Evolutionary conservation across 331 rosid species (phyloP), one percentile per base, ranked within the genome.

Genomic region (Dryas integrifolia): DNA sequence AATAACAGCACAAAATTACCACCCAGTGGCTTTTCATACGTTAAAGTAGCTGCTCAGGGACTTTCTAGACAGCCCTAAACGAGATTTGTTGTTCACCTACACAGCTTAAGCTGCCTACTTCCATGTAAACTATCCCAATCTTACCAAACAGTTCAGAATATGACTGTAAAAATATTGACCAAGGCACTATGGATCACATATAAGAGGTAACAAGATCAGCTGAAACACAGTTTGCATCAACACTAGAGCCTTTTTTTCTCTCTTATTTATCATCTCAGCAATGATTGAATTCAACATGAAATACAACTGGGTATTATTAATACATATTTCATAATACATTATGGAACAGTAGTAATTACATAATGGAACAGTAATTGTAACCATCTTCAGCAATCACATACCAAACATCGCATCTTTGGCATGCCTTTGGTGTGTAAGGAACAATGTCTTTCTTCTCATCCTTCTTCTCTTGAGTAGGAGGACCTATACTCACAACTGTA

Each of bases 391-490:
- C 35, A 77, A 85, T 58, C 68, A 81, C 84, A 67, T 85, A 79
- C 86, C 90, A 89, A 35, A 82, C 82, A 75, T 85, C 75, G 18
- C 86, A 83, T 76, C 77, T 86, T 70, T 77, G 83, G 41, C 91
- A 82, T 45, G 78, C 8, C 69, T 57, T 76, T 5, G 79, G 61
- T 24, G 61, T 57, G 78, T 16, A 66, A 10, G 44, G 44, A 64
- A 72, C 38, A 50, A 7, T 60, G 24, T 65, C 64, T 14, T 76
- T 78, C 60, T 80, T 81, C 75, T 84, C 84, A 4, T 83, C 74
- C 53, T 83, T 77, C 74, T 78, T 77, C 65, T 78, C 84, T 57
- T 79, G 72, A 72, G 70, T 65, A 3, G 86, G 70, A 74, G 84
- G 78, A 15, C 86, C 85, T 10, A 88, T 18, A 46, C 90, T 85